Percentiles rank a stretch among this genome's conserved stretches.
Conservation (phyloP, 2,329 filamentous ascomycete genomes). For the Lojkania enalia region DNA sequence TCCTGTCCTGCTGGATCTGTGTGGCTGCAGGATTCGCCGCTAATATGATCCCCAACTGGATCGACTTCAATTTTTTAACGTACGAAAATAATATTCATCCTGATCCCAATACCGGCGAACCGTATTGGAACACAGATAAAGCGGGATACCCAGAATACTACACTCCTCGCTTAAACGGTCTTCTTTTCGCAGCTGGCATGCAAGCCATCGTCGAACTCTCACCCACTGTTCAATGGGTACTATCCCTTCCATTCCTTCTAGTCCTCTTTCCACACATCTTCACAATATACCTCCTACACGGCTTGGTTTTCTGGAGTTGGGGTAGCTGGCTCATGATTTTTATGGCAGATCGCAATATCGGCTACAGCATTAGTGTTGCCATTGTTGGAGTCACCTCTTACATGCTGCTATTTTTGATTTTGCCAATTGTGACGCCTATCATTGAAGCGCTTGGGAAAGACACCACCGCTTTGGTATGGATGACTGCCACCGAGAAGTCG, state of each 20-base stretch:
- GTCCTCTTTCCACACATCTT: slow-evolving; percentile 54
- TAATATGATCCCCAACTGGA: slow-evolving; percentile 45
- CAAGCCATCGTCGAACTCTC: slow-evolving; percentile 45
- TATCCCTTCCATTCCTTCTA: slow-evolving; percentile 46
- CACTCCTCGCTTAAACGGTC: slow-evolving; percentile 49
- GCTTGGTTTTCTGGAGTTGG: slow-evolving; percentile 52
- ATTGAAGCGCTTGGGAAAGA: slow-evolving; percentile 47
- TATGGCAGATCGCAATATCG: slow-evolving; percentile 33
- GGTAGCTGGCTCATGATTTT: slow-evolving; percentile 44
- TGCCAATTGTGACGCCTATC: slow-evolving; percentile 45
- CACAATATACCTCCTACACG: slow-evolving; percentile 55
- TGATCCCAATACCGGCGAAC: slow-evolving; percentile 43
- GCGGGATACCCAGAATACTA: slow-evolving; percentile 50
- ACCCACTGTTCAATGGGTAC: slow-evolving; percentile 45
- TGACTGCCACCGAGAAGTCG: slow-evolving; percentile 40
- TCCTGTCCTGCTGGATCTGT: slow-evolving; percentile 35
- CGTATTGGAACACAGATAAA: slow-evolving; percentile 38
- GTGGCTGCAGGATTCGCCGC: slow-evolving; percentile 39
- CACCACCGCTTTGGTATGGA: slow-evolving; percentile 44
- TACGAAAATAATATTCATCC: slow-evolving; percentile 51
- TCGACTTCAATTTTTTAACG: slow-evolving; percentile 43
- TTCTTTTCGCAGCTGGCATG: slow-evolving; percentile 46
- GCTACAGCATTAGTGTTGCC: slow-evolving; percentile 41
- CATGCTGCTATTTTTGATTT: slow-evolving; percentile 31
- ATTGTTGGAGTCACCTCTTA: slow-evolving; percentile 45